A percentile compares a stretch with the other conserved stretches of the same genome.
phyloP scores from a whole-genome alignment of 2,329 filamentous ascomycete species.

The Fusarium decemcellulare region DNA sequence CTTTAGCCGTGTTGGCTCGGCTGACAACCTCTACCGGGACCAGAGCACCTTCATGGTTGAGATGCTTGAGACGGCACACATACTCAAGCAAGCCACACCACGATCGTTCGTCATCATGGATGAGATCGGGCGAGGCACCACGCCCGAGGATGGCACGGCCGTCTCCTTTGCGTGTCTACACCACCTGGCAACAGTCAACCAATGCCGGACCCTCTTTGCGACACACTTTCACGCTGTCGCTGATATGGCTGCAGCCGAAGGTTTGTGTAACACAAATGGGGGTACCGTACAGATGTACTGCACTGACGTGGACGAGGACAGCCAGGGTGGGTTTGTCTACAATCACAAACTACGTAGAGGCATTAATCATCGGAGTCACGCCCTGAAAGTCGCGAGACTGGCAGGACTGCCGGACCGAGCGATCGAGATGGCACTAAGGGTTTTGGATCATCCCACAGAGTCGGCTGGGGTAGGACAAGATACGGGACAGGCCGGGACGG shows the following conservation, averaged over 20 bases:
- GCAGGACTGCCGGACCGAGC: conserved; percentile 85
- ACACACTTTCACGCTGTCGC: conserved; percentile 93
- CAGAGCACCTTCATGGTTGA: conserved; percentile 99
- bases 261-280: conserved; percentile 54
- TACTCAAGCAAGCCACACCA: conserved; percentile 86
- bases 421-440: conserved; percentile 74
- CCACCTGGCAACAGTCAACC: conserved; percentile 84
- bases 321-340: conserved; percentile 82
- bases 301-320: conserved; percentile 87
- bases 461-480: conserved; percentile 2
- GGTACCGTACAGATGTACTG: conserved; percentile 81
- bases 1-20: conserved; percentile 93
- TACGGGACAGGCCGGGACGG: conserved; percentile 19
- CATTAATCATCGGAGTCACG: conserved; percentile 89
- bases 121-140: conserved; percentile 95
- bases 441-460: conserved; percentile 58
- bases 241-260: conserved; percentile 76
- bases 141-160: conserved; percentile 90
- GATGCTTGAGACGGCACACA: conserved; percentile 96
- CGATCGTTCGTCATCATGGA: conserved; percentile 98
- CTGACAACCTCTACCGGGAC: conserved; percentile 93
- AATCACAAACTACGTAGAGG: conserved; percentile 86
- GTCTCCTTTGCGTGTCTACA: conserved; percentile 91
- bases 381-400: conserved; percentile 91
- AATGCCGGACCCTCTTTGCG: conserved; percentile 88